Conservation (phyloP, 495 filamentous ascomycete species). For the Xylaria longipes region DNA sequence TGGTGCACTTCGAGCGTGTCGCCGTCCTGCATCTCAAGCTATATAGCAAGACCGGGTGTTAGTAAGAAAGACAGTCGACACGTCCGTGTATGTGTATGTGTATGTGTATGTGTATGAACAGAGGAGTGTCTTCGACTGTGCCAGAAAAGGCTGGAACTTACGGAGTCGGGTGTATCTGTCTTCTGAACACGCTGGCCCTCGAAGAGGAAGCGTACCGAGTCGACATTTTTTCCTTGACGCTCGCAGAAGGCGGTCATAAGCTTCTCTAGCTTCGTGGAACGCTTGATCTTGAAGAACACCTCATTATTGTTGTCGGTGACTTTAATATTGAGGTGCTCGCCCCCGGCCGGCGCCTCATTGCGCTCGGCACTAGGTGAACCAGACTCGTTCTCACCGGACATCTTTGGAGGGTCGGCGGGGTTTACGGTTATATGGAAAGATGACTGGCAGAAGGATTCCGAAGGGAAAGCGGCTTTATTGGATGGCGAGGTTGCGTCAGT, state of each 20-base stretch:
- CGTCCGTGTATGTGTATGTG: background rate
- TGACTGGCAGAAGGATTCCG: background rate
- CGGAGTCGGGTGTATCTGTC: slow-evolving; percentile 87
- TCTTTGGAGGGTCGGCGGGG: slow-evolving; percentile 38
- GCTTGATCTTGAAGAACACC: slow-evolving; percentile 99
- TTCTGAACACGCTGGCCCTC: slow-evolving; percentile 91
- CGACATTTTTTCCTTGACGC: slow-evolving; percentile 83
- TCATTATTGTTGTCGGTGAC: slow-evolving; percentile 99
- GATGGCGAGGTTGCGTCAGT: background rate
- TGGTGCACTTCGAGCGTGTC: slow-evolving; percentile 98
- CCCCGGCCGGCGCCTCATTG: slow-evolving; percentile 43
- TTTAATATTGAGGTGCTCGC: slow-evolving; percentile 98
- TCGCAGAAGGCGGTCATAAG: slow-evolving; percentile 99
- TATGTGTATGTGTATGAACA: background rate
- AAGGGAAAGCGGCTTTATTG: background rate
- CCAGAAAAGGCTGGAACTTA: slow-evolving; percentile 56
- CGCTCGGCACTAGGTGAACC: slow-evolving; percentile 65
- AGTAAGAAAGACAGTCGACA: background rate
- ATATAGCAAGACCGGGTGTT: slow-evolving; percentile 10
- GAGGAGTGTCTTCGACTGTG: background rate
- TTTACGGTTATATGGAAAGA: background rate
- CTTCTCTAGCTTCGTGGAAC: slow-evolving; percentile 93
- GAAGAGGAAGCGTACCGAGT: slow-evolving; percentile 93
- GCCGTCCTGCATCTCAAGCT: slow-evolving; percentile 98
- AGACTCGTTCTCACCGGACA: slow-evolving; percentile 61